phyloP scores from a whole-genome alignment of 805 yeast genomes.

The Kodamaea restingae region DNA sequence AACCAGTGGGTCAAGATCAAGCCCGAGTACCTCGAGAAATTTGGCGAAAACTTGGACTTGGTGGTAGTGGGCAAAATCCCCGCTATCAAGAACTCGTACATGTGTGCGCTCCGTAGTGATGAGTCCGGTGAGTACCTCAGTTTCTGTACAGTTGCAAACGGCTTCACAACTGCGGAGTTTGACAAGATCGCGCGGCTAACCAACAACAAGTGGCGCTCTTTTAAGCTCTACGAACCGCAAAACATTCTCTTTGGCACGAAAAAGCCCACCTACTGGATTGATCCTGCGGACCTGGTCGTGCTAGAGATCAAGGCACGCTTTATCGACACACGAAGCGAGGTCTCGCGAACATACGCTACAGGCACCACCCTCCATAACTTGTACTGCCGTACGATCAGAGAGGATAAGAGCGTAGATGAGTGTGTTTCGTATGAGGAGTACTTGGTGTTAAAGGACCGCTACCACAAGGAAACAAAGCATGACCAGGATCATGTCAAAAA shows the following conservation, averaged over 20 bases:
- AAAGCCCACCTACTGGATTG: constrained; percentile 71
- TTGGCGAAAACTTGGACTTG: constrained; percentile 83
- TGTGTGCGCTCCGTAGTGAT: constrained; percentile 64
- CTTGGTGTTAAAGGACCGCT: constrained; percentile 30
- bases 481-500: constrained; percentile 28
- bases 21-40: constrained; percentile 83
- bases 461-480: constrained; percentile 21
- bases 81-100: constrained; percentile 65
- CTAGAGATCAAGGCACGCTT: constrained; percentile 82
- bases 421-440: constrained; percentile 57
- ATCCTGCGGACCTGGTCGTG: constrained; percentile 73
- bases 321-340: constrained; percentile 40
- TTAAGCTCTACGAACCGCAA: constrained; percentile 20
- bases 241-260: constrained; percentile 53
- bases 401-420: constrained; percentile 60
- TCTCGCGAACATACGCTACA: constrained; percentile 48
- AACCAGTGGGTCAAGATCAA: constrained; percentile 84
- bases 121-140: constrained; percentile 49
- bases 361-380: constrained; percentile 75
- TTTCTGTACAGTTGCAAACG: constrained; percentile 81
- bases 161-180: constrained; percentile 64
- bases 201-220: constrained; percentile 56
- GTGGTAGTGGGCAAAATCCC: constrained; percentile 74
- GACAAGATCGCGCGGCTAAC: constrained; percentile 55
- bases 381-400: constrained; percentile 61